Evolutionary conservation across 1,139 yeast species (phyloP).

Genomic region (Hyphopichia pseudoburtonii): DNA sequence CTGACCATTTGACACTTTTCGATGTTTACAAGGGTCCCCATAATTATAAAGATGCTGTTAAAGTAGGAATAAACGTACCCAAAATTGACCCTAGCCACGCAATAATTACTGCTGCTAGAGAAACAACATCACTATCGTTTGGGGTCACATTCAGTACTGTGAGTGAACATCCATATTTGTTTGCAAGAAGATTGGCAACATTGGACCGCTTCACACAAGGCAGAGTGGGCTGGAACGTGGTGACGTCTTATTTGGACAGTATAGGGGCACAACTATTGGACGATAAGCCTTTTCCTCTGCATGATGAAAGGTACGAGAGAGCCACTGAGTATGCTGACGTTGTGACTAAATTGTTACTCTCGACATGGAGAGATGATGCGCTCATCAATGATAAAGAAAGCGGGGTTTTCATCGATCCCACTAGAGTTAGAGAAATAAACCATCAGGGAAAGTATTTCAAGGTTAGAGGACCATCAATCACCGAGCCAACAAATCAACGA

Average conservation of each 20-base stretch:
- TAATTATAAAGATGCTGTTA: constrained; percentile 35
- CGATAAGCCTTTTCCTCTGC: constrained; percentile 35
- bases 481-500: constrained; percentile 46
- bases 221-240: constrained; percentile 47
- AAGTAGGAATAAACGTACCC: constrained; percentile 43
- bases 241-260: constrained; percentile 40
- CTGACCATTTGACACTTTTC: constrained; percentile 47
- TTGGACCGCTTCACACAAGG: constrained; percentile 44
- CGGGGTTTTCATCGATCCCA: constrained; percentile 39
- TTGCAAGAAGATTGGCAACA: constrained; percentile 43
- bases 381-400: constrained; percentile 30
- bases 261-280: constrained; percentile 40
- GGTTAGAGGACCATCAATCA: constrained; percentile 46
- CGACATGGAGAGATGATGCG: constrained; percentile 50
- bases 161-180: constrained; percentile 45
- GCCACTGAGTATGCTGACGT: constrained; percentile 45
- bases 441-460: constrained; percentile 39
- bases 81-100: constrained; percentile 42
- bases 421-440: constrained; percentile 39
- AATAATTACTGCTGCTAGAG: constrained; percentile 40
- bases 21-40: constrained; percentile 42
- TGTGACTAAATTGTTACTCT: constrained; percentile 35
- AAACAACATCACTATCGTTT: constrained; percentile 37
- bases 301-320: constrained; percentile 39
- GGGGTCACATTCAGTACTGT: constrained; percentile 46